These are phyloP conservation scores for Mrakia blollopis DNA, from an alignment of 768 basidiomycete species.

Conservation along the genomic window DNA sequence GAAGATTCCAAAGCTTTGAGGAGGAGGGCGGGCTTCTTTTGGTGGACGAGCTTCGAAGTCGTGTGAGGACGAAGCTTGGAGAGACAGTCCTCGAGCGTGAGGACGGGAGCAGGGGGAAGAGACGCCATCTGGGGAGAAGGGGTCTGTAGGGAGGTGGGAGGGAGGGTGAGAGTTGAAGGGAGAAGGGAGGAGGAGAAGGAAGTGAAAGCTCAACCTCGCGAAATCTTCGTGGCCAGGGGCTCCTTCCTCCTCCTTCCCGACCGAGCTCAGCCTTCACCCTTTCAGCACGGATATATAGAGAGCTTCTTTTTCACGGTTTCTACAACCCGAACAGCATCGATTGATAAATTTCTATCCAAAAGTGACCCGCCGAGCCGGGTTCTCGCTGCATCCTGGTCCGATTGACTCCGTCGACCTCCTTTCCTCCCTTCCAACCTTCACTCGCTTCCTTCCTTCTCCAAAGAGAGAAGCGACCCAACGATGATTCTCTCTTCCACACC, in stretches of 20 bases:
- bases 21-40: conserved; percentile 81
- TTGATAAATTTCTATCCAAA: no score
- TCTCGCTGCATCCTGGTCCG: no score
- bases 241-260: no score
- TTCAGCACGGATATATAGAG: no score
- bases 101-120: neutral
- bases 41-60: conserved; percentile 72
- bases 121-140: conserved; percentile 16
- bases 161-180: neutral
- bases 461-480: neutral
- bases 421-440: neutral
- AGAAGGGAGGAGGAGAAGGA: neutral
- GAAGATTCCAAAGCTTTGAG: conserved; percentile 73
- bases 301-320: no score
- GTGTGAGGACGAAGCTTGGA: conserved; percentile 83
- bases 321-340: no score
- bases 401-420: neutral
- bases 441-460: neutral
- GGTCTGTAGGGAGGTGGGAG: neutral
- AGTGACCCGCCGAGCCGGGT: no score
- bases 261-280: neutral
- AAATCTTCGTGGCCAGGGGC: no score
- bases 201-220: neutral
- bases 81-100: conserved; percentile 45
- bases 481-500: neutral